Percentiles rank a stretch among this genome's conserved stretches.
phyloP scores from a whole-genome alignment of 1,139 yeast species.

The Saccharomyces uvarum region DNA sequence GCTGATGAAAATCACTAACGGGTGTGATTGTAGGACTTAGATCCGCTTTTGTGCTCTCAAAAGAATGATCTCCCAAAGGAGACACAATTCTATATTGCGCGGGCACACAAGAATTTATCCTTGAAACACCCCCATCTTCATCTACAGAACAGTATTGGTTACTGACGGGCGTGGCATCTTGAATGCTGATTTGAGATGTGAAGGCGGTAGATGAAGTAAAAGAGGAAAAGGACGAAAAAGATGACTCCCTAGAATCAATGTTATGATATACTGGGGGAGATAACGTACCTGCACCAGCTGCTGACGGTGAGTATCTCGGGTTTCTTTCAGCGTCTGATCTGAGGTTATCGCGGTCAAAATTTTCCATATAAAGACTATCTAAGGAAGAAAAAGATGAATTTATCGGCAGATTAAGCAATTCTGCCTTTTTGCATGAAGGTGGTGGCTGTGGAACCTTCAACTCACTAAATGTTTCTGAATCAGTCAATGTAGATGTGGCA shows the following conservation, averaged over 20 bases:
- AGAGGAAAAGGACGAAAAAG: neutral
- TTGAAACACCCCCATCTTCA: neutral
- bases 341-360: slow-evolving; percentile 19
- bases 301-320: neutral
- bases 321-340: neutral
- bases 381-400: slow-evolving; percentile 72
- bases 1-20: neutral
- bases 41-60: neutral
- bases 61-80: neutral
- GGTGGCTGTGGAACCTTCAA: neutral
- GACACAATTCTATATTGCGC: neutral
- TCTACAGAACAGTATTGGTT: neutral
- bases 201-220: neutral
- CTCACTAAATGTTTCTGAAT: neutral
- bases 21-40: neutral
- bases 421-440: neutral
- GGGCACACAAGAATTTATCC: neutral
- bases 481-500: neutral
- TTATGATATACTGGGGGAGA: neutral
- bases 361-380: slow-evolving; percentile 63
- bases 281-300: neutral
- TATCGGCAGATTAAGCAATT: slow-evolving; percentile 40
- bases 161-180: neutral
- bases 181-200: neutral
- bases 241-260: neutral